phyloP scores from a whole-genome alignment of 331 rosid species.

The Saraca asoca region DNA sequence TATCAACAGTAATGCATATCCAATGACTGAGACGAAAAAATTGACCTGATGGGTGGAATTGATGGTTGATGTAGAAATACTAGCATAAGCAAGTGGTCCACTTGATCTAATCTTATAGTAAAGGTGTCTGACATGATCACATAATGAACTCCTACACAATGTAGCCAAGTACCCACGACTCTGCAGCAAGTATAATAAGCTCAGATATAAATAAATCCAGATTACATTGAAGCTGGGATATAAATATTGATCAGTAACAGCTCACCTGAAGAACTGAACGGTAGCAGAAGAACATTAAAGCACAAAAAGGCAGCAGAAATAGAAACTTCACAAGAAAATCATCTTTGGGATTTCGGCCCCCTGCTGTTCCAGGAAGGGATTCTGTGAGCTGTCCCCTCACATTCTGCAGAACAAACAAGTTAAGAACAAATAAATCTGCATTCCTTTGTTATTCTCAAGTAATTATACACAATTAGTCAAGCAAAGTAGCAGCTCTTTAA shows the following conservation, averaged over 20 bases:
- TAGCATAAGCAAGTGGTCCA: slow-evolving; percentile 63
- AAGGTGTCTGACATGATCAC: slow-evolving; percentile 67
- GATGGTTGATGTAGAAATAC: slow-evolving; percentile 54
- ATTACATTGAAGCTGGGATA: slow-evolving; percentile 16
- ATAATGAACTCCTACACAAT: slow-evolving; percentile 9
- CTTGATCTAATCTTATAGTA: slow-evolving; percentile 69
- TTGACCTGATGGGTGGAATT: slow-evolving; percentile 65
- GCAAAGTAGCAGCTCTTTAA: not conserved
- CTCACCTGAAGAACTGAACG: slow-evolving; percentile 67
- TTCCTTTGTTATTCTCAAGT: slow-evolving; percentile 12
- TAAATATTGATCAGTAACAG: slow-evolving; percentile 28
- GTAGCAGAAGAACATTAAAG: slow-evolving; percentile 62
- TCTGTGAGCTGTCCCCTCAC: slow-evolving; percentile 75
- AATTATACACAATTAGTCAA: slow-evolving; percentile 2
- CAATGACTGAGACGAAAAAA: slow-evolving; percentile 13
- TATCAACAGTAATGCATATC: slow-evolving; percentile 1
- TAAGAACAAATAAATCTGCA: slow-evolving; percentile 23
- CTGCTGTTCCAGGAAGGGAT: slow-evolving; percentile 88
- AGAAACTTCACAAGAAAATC: slow-evolving; percentile 77
- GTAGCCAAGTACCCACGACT: slow-evolving; percentile 51
- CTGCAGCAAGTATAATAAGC: slow-evolving; percentile 50
- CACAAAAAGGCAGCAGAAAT: slow-evolving; percentile 68
- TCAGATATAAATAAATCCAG: not conserved
- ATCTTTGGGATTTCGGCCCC: slow-evolving; percentile 82
- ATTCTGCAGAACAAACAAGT: slow-evolving; percentile 56